Evolutionary conservation across 139 green algal genomes (phyloP), one percentile per base, ranked within the genome.

Genomic region (Coelastrella sp.): DNA sequence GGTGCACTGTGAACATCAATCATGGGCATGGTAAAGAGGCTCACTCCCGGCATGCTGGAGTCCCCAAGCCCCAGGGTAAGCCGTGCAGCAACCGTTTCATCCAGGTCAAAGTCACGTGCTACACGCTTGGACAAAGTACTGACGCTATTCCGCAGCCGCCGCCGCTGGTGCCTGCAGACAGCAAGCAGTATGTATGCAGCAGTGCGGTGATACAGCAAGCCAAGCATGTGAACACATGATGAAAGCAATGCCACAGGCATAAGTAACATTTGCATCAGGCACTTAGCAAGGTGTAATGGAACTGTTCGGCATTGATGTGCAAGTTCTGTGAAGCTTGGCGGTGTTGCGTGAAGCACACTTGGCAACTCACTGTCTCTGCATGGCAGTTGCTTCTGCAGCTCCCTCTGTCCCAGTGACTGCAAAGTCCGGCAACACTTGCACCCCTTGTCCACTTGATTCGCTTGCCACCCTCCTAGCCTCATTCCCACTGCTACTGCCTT

Each of bases 41-140:
- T 89, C 10, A 93, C 16, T 6, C 79, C 85, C 4, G 90, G 90
- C 79, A 91, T 84, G 58, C 5, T 32, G 4, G 47, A 60, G 19
- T 92, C 90, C 61, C 90, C 92, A 80, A 94, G 79, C 17, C 92
- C 92, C 84, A 94, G 88, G 20, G 85, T 79, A 22, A 91, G 80
- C 5, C 80, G 75, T 3, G 92, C 57, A 5, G 89, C 82, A 47
- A 82, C 74, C 0, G 83, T 80, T 11, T 89, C 71, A 75, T 92
- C 90, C 19, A 92, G 73, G 23, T 86, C 74, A 58, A 94, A 91
- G 75, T 93, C 92, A 17, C 13, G 16, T 16, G 79, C 86, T 8
- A 93, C 71, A 0, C 76, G 85, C 19, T 86, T 58, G 19, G 84
- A 89, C 60, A 92, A n/a, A 17, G 10, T 66, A 5, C 74, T 75